Percentiles rank a stretch among this genome's conserved stretches.
phyloP scores from a whole-genome alignment of 2,329 filamentous ascomycete genomes.

The Macroventuria anomochaeta region DNA sequence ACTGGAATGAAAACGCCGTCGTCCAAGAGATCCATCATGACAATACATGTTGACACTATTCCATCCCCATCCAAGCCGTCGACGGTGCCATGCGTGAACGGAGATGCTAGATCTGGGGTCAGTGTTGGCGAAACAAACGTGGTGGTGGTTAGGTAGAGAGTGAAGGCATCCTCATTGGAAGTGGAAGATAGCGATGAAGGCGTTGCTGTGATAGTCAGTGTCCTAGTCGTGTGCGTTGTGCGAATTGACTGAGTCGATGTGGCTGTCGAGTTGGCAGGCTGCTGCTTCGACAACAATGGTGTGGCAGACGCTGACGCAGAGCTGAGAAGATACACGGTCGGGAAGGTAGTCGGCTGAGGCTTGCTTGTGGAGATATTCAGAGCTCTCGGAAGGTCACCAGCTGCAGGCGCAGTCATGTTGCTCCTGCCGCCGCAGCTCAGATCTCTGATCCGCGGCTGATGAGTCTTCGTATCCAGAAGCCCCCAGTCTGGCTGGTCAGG shows the following conservation, averaged over 20 bases:
- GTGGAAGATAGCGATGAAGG: not conserved
- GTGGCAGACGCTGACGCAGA: not conserved
- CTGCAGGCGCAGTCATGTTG: not conserved
- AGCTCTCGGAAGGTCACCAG: too few relatives aligned
- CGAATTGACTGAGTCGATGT: not conserved
- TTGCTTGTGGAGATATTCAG: not conserved
- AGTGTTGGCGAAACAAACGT: not conserved
- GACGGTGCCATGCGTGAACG: not conserved
- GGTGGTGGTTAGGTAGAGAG: not conserved
- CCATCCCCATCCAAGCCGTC: not conserved
- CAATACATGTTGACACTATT: not conserved
- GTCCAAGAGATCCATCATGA: not conserved
- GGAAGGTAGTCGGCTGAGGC: not conserved
- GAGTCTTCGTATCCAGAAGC: conserved; percentile 25
- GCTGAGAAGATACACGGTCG: not conserved
- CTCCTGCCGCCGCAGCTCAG: conserved; percentile 21
- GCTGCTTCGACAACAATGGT: not conserved
- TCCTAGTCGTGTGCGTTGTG: not conserved
- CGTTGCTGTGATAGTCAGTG: not conserved
- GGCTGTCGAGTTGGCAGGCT: not conserved
- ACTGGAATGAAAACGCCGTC: not conserved
- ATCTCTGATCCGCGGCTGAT: conserved; percentile 28
- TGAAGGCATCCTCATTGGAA: not conserved
- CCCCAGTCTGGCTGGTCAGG: conserved; percentile 36
- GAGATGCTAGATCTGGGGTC: not conserved